phyloP scores from a whole-genome alignment of 169 alveolate species.

The Perkinsus olseni region DNA sequence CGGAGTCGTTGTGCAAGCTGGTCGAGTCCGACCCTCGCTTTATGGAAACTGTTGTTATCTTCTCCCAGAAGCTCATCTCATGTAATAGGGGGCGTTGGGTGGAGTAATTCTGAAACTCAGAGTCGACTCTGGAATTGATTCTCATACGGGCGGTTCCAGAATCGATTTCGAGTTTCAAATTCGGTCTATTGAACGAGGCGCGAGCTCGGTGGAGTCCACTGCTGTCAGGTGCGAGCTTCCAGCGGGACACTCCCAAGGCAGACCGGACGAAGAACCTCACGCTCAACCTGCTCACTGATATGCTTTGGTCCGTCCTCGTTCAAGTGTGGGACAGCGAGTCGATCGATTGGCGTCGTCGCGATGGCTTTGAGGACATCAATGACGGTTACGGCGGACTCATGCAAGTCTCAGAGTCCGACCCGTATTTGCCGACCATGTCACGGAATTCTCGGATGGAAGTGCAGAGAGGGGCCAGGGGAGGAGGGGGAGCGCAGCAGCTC shows the following conservation, averaged over 20 bases:
- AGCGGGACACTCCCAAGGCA: background rate
- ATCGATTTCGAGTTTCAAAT: too few relatives aligned
- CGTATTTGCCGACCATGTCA: too few relatives aligned
- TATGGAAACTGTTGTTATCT: background rate
- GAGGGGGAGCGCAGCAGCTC: too few relatives aligned
- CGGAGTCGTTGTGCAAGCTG: background rate
- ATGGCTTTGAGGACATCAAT: too few relatives aligned
- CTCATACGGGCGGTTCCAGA: too few relatives aligned
- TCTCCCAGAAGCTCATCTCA: background rate
- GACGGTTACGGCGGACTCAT: too few relatives aligned
- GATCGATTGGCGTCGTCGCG: background rate
- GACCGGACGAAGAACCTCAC: background rate
- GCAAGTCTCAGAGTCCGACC: too few relatives aligned
- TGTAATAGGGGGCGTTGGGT: too few relatives aligned
- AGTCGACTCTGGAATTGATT: too few relatives aligned
- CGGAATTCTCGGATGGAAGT: background rate
- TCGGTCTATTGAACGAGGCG: background rate
- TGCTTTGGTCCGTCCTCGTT: background rate
- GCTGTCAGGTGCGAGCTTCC: background rate
- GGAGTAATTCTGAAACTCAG: too few relatives aligned
- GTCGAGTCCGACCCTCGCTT: background rate
- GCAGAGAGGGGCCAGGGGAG: too few relatives aligned
- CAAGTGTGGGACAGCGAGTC: background rate
- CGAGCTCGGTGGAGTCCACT: background rate
- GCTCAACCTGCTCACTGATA: background rate